A percentile compares a stretch with the other conserved stretches of the same genome.
Evolutionary conservation across 164 flowering plant genomes (phyloP).

Genomic region (Nelumbo lutea): DNA sequence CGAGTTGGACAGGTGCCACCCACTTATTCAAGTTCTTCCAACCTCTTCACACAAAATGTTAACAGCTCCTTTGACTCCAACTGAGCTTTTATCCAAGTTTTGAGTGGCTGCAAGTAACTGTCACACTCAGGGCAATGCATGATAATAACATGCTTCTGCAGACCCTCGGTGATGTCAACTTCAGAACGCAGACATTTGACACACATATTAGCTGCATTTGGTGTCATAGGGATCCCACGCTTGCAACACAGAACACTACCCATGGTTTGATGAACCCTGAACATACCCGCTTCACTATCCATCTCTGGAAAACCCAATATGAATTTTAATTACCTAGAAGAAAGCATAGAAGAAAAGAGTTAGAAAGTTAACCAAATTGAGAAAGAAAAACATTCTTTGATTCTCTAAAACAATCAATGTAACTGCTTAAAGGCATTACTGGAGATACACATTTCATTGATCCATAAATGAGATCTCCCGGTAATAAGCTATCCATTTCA

Average conservation of each 20-base stretch:
- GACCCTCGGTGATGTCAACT: slow-evolving; percentile 61
- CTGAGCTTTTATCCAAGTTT: slow-evolving; percentile 56
- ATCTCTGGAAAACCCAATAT: slow-evolving; percentile 15
- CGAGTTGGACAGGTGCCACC: slow-evolving; percentile 57
- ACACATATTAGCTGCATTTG: slow-evolving; percentile 74
- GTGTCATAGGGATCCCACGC: slow-evolving; percentile 55
- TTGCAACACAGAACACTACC: slow-evolving; percentile 64
- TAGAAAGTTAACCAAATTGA: too few relatives aligned
- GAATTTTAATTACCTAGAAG: not conserved
- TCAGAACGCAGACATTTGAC: slow-evolving; percentile 55
- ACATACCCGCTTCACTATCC: slow-evolving; percentile 54
- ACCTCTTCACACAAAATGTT: slow-evolving; percentile 52
- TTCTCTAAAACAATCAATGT: too few relatives aligned
- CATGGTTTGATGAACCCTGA: slow-evolving; percentile 41
- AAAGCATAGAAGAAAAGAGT: too few relatives aligned
- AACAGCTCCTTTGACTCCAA: slow-evolving; percentile 54
- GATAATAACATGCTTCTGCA: slow-evolving; percentile 46
- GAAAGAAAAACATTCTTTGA: too few relatives aligned
- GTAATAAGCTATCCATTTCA: too few relatives aligned
- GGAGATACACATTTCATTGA: too few relatives aligned
- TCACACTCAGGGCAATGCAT: slow-evolving; percentile 49
- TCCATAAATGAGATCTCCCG: too few relatives aligned
- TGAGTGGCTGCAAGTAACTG: slow-evolving; percentile 54
- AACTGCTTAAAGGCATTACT: too few relatives aligned
- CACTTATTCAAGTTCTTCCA: slow-evolving; percentile 53